These are phyloP conservation scores for Xerocomellus chrysenteron DNA, from an alignment of 768 basidiomycete species.

Conservation along the genomic window DNA sequence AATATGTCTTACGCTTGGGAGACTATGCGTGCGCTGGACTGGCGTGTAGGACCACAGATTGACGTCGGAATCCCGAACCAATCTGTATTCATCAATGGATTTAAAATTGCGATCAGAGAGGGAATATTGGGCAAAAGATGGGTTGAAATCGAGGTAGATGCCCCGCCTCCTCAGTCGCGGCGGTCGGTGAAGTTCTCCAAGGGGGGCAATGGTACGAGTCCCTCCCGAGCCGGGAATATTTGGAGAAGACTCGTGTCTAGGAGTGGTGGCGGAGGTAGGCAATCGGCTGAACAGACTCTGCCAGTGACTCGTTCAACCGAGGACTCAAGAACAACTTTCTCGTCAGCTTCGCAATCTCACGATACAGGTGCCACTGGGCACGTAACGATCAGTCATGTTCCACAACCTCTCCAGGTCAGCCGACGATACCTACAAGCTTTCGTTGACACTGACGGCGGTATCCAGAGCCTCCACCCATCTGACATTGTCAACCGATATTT, in stretches of 20 bases:
- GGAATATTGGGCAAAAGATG: slow-evolving; percentile 3
- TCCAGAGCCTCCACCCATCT: slow-evolving; percentile 11
- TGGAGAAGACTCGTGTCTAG: slow-evolving; percentile 2
- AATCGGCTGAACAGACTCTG: not conserved
- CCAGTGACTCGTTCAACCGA: not conserved
- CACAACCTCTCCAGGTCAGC: not conserved
- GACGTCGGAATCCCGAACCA: slow-evolving; percentile 13
- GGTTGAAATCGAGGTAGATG: not conserved
- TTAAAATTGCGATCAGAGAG: slow-evolving; percentile 16
- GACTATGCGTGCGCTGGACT: slow-evolving; percentile 7
- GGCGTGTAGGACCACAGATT: slow-evolving; percentile 9
- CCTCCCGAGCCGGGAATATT: not conserved
- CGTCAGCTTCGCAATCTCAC: not conserved
- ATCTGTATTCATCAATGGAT: slow-evolving; percentile 23
- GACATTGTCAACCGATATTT: slow-evolving; percentile 16
- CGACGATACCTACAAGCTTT: no score
- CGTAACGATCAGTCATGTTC: slow-evolving; percentile 1
- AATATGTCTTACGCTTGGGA: slow-evolving; percentile 18
- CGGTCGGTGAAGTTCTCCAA: not conserved
- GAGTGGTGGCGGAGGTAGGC: not conserved
- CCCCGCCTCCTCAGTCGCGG: not conserved
- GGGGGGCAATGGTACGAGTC: not conserved
- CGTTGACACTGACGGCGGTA: not conserved
- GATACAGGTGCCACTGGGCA: not conserved
- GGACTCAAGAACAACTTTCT: not conserved